Evolutionary conservation across 2,329 filamentous ascomycete genomes (phyloP).

Genomic region (Exophiala xenobiotica): DNA sequence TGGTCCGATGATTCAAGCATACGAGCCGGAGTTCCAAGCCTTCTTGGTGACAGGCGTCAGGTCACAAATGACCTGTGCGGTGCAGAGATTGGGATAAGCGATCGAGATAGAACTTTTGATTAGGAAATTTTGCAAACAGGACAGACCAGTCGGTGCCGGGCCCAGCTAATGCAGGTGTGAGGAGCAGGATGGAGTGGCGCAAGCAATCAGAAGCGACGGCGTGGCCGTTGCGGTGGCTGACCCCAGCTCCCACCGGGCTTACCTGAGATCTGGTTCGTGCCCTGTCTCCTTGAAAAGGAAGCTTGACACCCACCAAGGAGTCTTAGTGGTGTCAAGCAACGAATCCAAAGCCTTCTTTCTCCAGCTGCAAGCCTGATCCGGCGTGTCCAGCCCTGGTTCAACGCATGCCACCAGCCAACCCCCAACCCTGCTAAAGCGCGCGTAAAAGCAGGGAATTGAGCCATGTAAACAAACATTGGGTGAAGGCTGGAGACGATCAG

Average conservation of each 20-base stretch:
- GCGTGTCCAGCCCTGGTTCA: slow-evolving; percentile 2
- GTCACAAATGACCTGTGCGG: slow-evolving; percentile 3
- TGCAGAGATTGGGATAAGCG: not conserved
- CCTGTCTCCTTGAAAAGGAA: slow-evolving; percentile 12
- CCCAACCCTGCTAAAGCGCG: not conserved
- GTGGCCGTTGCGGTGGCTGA: slow-evolving; percentile 15
- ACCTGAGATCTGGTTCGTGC: slow-evolving; percentile 19
- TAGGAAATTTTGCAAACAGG: not conserved
- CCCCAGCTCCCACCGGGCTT: slow-evolving; percentile 9
- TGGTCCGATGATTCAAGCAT: not conserved
- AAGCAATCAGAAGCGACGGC: slow-evolving; percentile 19
- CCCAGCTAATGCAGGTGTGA: slow-evolving; percentile 12
- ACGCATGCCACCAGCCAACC: not conserved
- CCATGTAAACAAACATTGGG: slow-evolving; percentile 1
- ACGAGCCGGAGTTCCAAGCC: not conserved
- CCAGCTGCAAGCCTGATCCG: slow-evolving; percentile 2
- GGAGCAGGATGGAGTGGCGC: slow-evolving; percentile 7
- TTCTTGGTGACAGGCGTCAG: slow-evolving; percentile 1
- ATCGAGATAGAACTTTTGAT: slow-evolving; percentile 1
- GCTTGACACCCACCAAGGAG: slow-evolving; percentile 11
- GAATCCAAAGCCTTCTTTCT: slow-evolving; percentile 5
- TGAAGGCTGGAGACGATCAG: not conserved
- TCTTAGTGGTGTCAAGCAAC: slow-evolving; percentile 18
- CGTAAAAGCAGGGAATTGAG: not conserved
- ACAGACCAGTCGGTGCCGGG: not conserved